Percentiles rank a stretch among this genome's conserved stretches.
Conservation (phyloP, 139 green algal species). For the Micromonas commoda region DNA sequence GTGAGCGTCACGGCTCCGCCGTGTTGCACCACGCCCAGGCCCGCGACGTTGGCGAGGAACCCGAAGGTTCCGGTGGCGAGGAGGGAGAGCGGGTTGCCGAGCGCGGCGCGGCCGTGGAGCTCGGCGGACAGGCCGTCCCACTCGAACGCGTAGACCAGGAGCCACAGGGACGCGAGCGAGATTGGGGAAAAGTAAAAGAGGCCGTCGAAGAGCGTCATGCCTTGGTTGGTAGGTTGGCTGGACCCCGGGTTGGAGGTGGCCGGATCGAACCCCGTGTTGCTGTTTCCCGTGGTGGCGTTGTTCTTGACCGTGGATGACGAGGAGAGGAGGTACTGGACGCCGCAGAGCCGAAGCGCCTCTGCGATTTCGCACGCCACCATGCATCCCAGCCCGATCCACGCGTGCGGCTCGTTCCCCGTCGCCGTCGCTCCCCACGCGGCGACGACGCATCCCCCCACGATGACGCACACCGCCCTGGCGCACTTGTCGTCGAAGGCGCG, state of each 20-base stretch:
- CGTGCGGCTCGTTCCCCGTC: not conserved
- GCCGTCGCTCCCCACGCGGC: not conserved
- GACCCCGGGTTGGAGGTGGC: too few relatives aligned
- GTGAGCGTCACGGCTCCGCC: not conserved
- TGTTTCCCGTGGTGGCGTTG: too few relatives aligned
- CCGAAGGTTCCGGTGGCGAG: too few relatives aligned
- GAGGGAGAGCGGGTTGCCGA: too few relatives aligned
- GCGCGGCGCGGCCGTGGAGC: not conserved
- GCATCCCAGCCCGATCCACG: not conserved
- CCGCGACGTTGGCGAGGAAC: not conserved
- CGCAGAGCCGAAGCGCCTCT: slow-evolving; percentile 2
- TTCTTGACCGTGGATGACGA: too few relatives aligned
- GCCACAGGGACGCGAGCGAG: not conserved
- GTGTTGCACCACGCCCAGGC: slow-evolving; percentile 8
- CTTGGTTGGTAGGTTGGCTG: too few relatives aligned
- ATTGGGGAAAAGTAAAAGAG: slow-evolving; percentile 14
- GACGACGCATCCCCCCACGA: slow-evolving; percentile 5
- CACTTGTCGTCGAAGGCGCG: not conserved
- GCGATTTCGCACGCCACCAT: not conserved
- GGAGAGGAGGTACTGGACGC: not conserved
- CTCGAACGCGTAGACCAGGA: not conserved
- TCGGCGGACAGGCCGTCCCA: not conserved
- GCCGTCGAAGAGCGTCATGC: not conserved
- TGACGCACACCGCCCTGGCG: not conserved
- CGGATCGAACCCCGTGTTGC: too few relatives aligned